Conservation (phyloP, 2,329 filamentous ascomycete genomes). For the Xylariaceae sp. region DNA sequence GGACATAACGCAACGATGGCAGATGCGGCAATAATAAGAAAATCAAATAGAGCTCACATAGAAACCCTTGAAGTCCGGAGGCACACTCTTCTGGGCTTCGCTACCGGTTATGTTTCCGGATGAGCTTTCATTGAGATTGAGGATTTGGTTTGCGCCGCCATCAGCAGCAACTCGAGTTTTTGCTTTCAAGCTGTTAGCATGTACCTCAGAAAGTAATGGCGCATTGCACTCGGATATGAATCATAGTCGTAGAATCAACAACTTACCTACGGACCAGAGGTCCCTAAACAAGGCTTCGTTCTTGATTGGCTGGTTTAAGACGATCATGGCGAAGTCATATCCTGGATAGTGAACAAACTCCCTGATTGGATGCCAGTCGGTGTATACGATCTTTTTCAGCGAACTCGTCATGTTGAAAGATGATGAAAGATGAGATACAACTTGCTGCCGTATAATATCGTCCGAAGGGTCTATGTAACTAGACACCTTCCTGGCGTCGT, state of each 20-base stretch:
- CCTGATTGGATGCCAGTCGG: slow-evolving; percentile 42
- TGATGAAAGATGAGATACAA: not conserved
- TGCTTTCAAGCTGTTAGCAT: slow-evolving; percentile 49
- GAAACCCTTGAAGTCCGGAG: not conserved
- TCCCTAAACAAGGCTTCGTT: slow-evolving; percentile 30
- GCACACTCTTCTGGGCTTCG: too few relatives aligned
- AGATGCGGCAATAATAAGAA: not conserved
- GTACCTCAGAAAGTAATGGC: not conserved
- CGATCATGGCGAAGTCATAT: slow-evolving; percentile 52
- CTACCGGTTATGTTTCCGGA: slow-evolving; percentile 7
- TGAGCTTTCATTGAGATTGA: slow-evolving; percentile 39
- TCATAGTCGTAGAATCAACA: too few relatives aligned
- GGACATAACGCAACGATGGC: not conserved
- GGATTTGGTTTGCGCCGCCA: slow-evolving; percentile 82
- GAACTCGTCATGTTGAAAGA: slow-evolving; percentile 10
- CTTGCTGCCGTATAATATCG: too few relatives aligned
- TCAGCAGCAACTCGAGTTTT: slow-evolving; percentile 79
- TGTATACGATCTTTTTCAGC: slow-evolving; percentile 1
- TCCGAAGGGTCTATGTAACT: too few relatives aligned
- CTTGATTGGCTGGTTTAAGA: slow-evolving; percentile 63
- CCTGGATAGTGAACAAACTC: slow-evolving; percentile 32
- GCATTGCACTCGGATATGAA: too few relatives aligned
- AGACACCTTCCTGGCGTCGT: too few relatives aligned
- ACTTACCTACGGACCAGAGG: slow-evolving; percentile 26
- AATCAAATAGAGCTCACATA: slow-evolving; percentile 9